Evolutionary conservation across 2,329 filamentous ascomycete species (phyloP).

Genomic region (Pyricularia sp.): DNA sequence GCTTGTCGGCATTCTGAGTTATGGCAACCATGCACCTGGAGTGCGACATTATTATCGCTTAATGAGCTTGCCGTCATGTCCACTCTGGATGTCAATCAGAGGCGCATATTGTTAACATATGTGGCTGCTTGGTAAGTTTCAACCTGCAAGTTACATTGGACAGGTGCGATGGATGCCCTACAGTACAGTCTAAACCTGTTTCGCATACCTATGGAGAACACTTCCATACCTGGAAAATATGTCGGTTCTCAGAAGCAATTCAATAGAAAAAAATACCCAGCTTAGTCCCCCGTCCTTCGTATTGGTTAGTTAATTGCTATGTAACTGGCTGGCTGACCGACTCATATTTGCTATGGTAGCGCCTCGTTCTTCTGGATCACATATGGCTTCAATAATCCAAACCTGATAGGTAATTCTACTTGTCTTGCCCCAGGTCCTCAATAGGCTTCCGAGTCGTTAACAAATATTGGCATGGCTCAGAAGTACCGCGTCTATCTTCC

Average conservation of each 20-base stretch:
- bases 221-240: background rate
- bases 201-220: background rate
- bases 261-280: background rate
- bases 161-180: background rate
- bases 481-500: constrained; percentile 38
- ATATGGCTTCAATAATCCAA: constrained; percentile 35
- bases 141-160: constrained; percentile 9
- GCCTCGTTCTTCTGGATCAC: constrained; percentile 39
- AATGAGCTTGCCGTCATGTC: background rate
- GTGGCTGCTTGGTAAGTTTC: constrained; percentile 19
- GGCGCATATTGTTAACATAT: background rate
- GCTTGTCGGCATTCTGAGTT: background rate
- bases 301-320: background rate
- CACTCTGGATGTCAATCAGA: background rate
- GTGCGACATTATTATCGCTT: background rate
- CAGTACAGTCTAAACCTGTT: background rate
- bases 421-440: background rate
- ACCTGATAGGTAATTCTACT: constrained; percentile 31
- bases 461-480: constrained; percentile 18
- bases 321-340: background rate
- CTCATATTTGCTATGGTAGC: background rate
- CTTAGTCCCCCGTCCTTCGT: background rate
- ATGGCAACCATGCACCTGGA: background rate
- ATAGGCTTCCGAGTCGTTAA: background rate
- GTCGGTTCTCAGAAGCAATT: background rate